These are phyloP conservation scores for Coemansia sp. DNA, from an alignment of 192 early-diverging fungal species.

Conservation along the genomic window DNA sequence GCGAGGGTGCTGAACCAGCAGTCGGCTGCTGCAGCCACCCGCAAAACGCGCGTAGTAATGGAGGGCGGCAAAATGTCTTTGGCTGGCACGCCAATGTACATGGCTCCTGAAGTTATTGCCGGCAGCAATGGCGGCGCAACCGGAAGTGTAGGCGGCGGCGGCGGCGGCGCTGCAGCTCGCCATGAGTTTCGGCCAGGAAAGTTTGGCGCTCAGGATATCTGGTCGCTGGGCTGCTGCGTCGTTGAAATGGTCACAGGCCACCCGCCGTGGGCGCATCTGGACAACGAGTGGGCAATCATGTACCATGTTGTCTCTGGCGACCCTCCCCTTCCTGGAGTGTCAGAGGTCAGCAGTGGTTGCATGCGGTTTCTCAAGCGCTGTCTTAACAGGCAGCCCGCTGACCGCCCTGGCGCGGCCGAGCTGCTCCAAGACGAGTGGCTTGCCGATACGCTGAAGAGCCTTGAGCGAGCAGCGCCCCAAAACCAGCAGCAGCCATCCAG, in stretches of 20 bases:
- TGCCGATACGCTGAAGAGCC: slow-evolving; percentile 32
- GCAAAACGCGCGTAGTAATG: slow-evolving; percentile 30
- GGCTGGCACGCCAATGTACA: slow-evolving; percentile 65
- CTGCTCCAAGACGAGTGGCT: slow-evolving; percentile 78
- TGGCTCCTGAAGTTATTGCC: slow-evolving; percentile 81
- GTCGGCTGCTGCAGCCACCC: slow-evolving; percentile 39
- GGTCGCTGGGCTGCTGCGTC: slow-evolving; percentile 89
- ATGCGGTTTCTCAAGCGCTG: slow-evolving; percentile 79
- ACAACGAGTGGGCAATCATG: slow-evolving; percentile 96
- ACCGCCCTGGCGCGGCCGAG: slow-evolving; percentile 76
- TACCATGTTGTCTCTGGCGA: slow-evolving; percentile 80
- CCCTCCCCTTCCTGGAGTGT: slow-evolving; percentile 75
- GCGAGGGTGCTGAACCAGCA: slow-evolving; percentile 84
- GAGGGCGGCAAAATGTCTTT: slow-evolving; percentile 30
- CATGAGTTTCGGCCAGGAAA: slow-evolving; percentile 29
- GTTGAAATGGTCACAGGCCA: slow-evolving; percentile 91
- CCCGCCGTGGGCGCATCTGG: slow-evolving; percentile 84
- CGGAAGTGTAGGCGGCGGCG: slow-evolving; percentile 1
- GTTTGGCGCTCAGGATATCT: slow-evolving; percentile 82
- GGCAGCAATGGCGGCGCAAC: slow-evolving; percentile 68
- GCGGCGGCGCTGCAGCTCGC: slow-evolving; percentile 2
- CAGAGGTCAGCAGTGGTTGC: slow-evolving; percentile 66
- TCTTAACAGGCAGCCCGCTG: slow-evolving; percentile 69
- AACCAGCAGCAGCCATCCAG: slow-evolving; percentile 14
- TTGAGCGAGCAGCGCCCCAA: slow-evolving; percentile 22